Conservation (phyloP, 345 rosid species). For the Boechera retrofracta region DNA sequence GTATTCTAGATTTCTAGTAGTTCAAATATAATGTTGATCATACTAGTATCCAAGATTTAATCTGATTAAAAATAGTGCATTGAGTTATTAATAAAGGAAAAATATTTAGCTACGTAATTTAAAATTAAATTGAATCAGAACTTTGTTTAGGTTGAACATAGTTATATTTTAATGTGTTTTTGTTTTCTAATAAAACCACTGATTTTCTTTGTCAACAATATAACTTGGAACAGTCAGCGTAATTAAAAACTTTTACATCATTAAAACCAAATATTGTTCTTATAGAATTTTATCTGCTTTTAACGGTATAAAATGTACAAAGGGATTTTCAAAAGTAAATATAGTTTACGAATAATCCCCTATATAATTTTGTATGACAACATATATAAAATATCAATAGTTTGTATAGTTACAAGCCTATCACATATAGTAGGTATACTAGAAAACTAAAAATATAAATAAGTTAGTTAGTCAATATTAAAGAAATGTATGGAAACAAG, state of each 20-base stretch:
- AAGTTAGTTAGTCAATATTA: not conserved
- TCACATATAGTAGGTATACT: not conserved
- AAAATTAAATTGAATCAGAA: not conserved
- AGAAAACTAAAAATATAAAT: not conserved
- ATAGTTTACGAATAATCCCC: not conserved
- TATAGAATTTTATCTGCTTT: not conserved
- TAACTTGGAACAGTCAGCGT: not conserved
- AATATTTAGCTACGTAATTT: too few relatives aligned
- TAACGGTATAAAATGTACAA: not conserved
- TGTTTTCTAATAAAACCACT: not conserved
- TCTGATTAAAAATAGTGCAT: not conserved
- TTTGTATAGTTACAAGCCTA: not conserved
- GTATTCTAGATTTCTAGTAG: not conserved
- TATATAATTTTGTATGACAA: not conserved
- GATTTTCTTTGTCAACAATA: not conserved
- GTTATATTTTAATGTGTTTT: not conserved
- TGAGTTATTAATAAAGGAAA: not conserved
- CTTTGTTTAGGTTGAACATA: not conserved
- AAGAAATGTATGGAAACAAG: constrained; percentile 1
- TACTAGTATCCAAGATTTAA: not conserved
- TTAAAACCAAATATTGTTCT: not conserved
- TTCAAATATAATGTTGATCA: not conserved
- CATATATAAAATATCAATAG: too few relatives aligned
- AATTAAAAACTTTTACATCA: not conserved
- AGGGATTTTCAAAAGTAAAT: not conserved